Evolutionary conservation across 805 yeast genomes (phyloP), one percentile per base, ranked within the genome.

Genomic region (Naumovozyma dairenensis): DNA sequence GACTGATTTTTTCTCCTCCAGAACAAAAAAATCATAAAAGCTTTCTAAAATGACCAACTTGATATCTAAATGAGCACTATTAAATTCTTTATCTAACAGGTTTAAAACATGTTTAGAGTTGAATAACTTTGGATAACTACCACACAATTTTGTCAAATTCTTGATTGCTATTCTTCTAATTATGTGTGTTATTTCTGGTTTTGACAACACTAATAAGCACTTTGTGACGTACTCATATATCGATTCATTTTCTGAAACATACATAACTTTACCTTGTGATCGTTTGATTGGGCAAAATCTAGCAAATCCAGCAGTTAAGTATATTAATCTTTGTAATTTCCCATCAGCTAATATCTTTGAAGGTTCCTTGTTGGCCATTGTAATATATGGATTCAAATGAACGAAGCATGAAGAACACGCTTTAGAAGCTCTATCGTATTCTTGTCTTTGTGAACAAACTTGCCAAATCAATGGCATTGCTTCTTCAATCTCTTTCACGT

Each of bases 401-500:
- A 57, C 57, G 39, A 83, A 51, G 25, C 85, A 72, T 0, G 86
- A 74, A 0, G 74, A 57, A 14, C 83, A 71, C 0, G 87, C 87
- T 42, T 68, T 72, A 0, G 75, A 71, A 4, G 82, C 45, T 40
- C 71, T 71, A 0, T 48, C 36, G 0, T 69, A 65, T 32, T 71
- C 74, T 2, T 63, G 57, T 26, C 66, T 62, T 45, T 69, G 55
- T 3, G 42, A 47, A 2, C 81, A 66, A 0, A 82, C 58, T 6
- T 54, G 55, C 80, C 85, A 76, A 4, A 74, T 56, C 36, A 83
- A 66, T 1, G 86, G 85, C 53, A 83, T 69, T 0, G 89, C 94
- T 47, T 77, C 77, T n/a, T 72, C 72, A 6, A 83, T 54, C 43
- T 82, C 92, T 37, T 53, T 63, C 0, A 67, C 65, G 33, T 66